Evolutionary conservation across 2,329 filamentous ascomycete species (phyloP).

Genomic region (Scedosporium dehoogii): DNA sequence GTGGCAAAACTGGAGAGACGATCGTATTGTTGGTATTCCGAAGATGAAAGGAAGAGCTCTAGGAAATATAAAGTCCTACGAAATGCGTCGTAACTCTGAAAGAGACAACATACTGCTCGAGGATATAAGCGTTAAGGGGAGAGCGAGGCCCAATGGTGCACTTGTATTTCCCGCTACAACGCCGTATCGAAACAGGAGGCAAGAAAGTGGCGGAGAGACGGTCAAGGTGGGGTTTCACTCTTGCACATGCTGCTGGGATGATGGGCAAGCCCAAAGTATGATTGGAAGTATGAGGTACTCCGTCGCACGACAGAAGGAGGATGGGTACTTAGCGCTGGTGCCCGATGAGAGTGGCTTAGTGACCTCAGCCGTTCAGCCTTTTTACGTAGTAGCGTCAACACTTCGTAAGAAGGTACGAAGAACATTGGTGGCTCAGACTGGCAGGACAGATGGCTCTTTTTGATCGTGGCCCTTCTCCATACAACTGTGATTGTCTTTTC

Average conservation of each 20-base stretch:
- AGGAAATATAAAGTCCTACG: not conserved
- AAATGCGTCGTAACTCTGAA: not conserved
- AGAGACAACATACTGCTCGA: not conserved
- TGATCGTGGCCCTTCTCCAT: not conserved
- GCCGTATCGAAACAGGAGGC: not conserved
- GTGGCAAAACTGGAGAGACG: not conserved
- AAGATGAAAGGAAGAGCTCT: not conserved
- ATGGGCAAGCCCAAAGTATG: too few relatives aligned
- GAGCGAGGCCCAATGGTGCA: not conserved
- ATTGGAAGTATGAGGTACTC: too few relatives aligned
- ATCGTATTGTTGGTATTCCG: not conserved
- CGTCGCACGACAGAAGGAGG: too few relatives aligned
- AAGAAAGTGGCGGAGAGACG: not conserved
- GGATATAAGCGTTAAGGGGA: not conserved
- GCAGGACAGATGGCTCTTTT: not conserved
- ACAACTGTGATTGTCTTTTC: not conserved
- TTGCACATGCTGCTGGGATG: not conserved
- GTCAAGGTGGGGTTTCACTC: slow-evolving; percentile 1
- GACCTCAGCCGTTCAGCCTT: slow-evolving; percentile 1
- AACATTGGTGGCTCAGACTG: not conserved
- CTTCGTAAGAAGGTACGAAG: too few relatives aligned
- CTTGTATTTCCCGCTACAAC: not conserved
- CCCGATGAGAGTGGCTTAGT: not conserved
- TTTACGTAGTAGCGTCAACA: not conserved
- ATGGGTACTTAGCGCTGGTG: not conserved